A percentile compares a stretch with the other conserved stretches of the same genome.
Evolutionary conservation across 176 grass and related monocot genomes (phyloP).

Genomic region (Musa acuminata): DNA sequence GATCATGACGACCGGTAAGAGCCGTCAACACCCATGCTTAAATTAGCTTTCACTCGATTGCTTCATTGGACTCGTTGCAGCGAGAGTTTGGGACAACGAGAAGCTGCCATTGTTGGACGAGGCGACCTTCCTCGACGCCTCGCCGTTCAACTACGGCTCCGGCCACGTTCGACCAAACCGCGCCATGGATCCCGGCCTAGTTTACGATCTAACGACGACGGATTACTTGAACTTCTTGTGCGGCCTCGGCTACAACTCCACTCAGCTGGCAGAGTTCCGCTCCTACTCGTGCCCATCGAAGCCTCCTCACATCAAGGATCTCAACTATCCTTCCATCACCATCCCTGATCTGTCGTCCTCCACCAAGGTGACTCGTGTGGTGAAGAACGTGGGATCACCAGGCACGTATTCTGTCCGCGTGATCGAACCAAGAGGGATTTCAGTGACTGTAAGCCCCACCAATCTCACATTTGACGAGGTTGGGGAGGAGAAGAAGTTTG

Average conservation of each 20-base stretch:
- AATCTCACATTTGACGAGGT: background rate
- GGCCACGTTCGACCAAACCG: conserved; percentile 8
- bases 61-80: background rate
- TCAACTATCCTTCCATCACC: conserved; percentile 18
- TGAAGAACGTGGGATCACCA: conserved; percentile 15
- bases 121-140: background rate
- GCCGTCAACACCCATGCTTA: too few relatives aligned
- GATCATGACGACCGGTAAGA: conserved; percentile 18
- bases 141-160: conserved; percentile 1
- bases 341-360: background rate
- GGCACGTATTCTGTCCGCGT: background rate
- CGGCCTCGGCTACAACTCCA: conserved; percentile 3
- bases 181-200: conserved; percentile 18
- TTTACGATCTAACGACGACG: background rate
- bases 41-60: too few relatives aligned
- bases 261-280: background rate
- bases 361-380: background rate
- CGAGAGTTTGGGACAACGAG: conserved; percentile 3
- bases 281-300: background rate
- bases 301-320: background rate
- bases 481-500: conserved; percentile 1
- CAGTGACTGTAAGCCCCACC: background rate
- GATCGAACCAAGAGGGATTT: background rate
- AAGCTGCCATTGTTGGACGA: background rate
- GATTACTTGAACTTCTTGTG: conserved; percentile 19